A percentile compares a stretch with the other conserved stretches of the same genome.
phyloP scores from a whole-genome alignment of 495 filamentous ascomycete genomes.

The Gamarada debralockiae region DNA sequence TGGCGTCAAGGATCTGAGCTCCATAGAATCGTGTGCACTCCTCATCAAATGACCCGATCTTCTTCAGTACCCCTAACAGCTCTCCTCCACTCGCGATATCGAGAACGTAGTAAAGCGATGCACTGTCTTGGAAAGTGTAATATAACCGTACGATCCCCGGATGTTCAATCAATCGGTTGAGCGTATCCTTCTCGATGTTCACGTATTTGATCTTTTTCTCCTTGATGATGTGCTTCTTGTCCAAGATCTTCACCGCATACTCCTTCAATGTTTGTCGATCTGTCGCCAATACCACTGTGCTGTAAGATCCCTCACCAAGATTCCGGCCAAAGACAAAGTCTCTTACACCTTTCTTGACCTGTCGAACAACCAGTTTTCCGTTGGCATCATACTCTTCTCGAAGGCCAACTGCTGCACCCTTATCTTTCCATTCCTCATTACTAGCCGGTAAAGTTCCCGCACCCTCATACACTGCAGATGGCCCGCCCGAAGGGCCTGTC shows the following conservation, averaged over 20 bases:
- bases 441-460: conserved; percentile 65
- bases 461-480: conserved; percentile 44
- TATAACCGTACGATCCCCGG: conserved; percentile 96
- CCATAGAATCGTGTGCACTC: conserved; percentile 95
- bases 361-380: conserved; percentile 74
- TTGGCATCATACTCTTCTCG: conserved; percentile 78
- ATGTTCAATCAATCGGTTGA: conserved; percentile 94
- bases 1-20: conserved; percentile 92
- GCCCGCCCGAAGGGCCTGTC: conserved; percentile 35
- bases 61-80: conserved; percentile 87
- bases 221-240: conserved; percentile 99
- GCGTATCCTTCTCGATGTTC: conserved; percentile 97
- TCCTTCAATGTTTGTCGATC: conserved; percentile 94
- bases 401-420: conserved; percentile 76
- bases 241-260: conserved; percentile 97
- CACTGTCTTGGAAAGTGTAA: conserved; percentile 98
- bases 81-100: conserved; percentile 93
- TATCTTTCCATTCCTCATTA: conserved; percentile 94
- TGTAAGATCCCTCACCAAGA: conserved; percentile 96
- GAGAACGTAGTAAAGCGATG: conserved; percentile 93
- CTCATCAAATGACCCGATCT: conserved; percentile 88
- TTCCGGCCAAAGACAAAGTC: conserved; percentile 94
- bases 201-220: conserved; percentile 99
- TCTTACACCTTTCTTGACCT: conserved; percentile 93
- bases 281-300: conserved; percentile 90